Conservation (phyloP, 2,329 filamentous ascomycete species). For the Cladosporium halotolerans region DNA sequence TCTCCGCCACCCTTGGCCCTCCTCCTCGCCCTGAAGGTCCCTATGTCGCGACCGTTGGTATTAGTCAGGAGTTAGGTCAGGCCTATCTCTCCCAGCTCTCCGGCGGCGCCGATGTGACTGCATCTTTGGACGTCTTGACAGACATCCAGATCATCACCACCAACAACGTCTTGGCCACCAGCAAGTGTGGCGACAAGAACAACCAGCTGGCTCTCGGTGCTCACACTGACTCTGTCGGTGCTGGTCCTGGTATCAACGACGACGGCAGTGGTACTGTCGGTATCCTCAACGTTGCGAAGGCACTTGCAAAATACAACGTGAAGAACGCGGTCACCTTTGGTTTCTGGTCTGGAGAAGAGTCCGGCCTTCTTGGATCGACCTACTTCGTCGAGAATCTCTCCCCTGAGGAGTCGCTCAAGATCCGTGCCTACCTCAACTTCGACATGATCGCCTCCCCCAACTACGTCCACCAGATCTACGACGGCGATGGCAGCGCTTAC, state of each 20-base stretch:
- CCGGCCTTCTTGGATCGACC: slow-evolving; percentile 34
- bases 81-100: slow-evolving; percentile 49
- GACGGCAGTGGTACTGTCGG: slow-evolving; percentile 34
- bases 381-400: slow-evolving; percentile 34
- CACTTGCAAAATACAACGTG: slow-evolving; percentile 40
- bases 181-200: slow-evolving; percentile 31
- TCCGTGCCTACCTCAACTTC: slow-evolving; percentile 38
- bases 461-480: slow-evolving; percentile 49
- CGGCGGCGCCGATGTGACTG: slow-evolving; percentile 32
- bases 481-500: slow-evolving; percentile 50
- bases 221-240: slow-evolving; percentile 33
- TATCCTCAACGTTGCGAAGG: slow-evolving; percentile 33
- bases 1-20: slow-evolving; percentile 19
- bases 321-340: slow-evolving; percentile 43
- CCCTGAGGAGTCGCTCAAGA: slow-evolving; percentile 27
- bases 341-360: slow-evolving; percentile 36
- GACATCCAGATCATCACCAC: slow-evolving; percentile 42
- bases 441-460: slow-evolving; percentile 54
- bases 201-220: slow-evolving; percentile 32
- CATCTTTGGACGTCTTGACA: slow-evolving; percentile 37
- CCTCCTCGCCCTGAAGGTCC: slow-evolving; percentile 34
- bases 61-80: slow-evolving; percentile 53
- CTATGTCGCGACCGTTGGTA: slow-evolving; percentile 62
- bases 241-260: slow-evolving; percentile 37
- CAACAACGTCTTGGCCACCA: slow-evolving; percentile 34